These are phyloP conservation scores for Colletotrichum chrysophilum DNA, from an alignment of 2,329 filamentous ascomycete genomes.

Conservation along the genomic window DNA sequence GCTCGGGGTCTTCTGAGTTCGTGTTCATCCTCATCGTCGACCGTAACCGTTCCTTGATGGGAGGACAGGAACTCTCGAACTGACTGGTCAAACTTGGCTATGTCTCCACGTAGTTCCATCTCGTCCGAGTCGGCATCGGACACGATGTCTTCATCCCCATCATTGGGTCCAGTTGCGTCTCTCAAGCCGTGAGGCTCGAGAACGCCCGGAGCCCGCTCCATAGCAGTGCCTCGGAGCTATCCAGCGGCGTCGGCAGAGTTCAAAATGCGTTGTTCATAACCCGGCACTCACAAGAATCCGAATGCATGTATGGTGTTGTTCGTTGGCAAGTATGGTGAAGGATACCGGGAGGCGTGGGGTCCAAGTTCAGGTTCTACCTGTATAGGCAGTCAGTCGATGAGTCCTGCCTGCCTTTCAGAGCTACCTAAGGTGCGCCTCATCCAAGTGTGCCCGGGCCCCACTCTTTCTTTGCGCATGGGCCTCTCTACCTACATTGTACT, in stretches of 20 bases:
- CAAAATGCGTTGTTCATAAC: not conserved
- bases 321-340: not conserved
- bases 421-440: not conserved
- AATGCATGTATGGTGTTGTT: not conserved
- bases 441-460: not conserved
- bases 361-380: not conserved
- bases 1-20: conserved; percentile 22
- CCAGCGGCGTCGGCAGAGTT: not conserved
- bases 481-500: not conserved
- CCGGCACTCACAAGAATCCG: not conserved
- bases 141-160: conserved; percentile 27
- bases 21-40: not conserved
- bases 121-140: conserved; percentile 50
- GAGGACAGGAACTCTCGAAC: conserved; percentile 45
- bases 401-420: not conserved
- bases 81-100: conserved; percentile 46
- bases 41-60: conserved; percentile 27
- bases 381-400: not conserved
- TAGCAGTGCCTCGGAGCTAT: not conserved
- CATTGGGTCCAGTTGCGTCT: not conserved
- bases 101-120: conserved; percentile 48
- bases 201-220: not conserved
- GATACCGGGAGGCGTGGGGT: not conserved
- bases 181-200: not conserved
- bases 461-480: not conserved